Evolutionary conservation across 108 stramenopile genomes (phyloP), one percentile per base, ranked within the genome.

Genomic region (Cyclotella sp.): DNA sequence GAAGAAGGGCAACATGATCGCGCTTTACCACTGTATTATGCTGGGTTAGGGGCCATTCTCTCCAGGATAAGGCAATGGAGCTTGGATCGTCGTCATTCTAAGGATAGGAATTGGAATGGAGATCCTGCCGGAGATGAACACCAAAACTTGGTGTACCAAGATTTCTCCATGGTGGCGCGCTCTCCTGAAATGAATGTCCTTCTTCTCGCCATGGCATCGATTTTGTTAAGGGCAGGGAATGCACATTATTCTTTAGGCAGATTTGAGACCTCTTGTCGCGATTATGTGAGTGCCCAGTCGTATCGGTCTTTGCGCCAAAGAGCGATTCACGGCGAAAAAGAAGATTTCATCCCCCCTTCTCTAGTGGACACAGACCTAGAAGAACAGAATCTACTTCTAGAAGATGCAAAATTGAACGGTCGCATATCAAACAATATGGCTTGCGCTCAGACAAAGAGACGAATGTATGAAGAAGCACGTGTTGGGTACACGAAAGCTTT

Each of bases 391-490:
- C 42, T 76, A 22, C 44, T 51, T 7, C 16, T 82, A 3, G 81
- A 82, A 62, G 74, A 82, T 67, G 70, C 65, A 16, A 76, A 76
- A 63, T 72, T 82, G 41, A 65, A 72, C 68, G 82, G 82, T 53
- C 75, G 75, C 0, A 72, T 82, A 44, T 76, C 65, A 34, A 82
- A 82, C 49, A 82, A 82, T 42, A 54, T 82, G 68, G 82, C 82
- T 3, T 76, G 73, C 8, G 75, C 82, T 2, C 47, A 76, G 52
- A 71, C 75, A 18, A 82, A 82, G 34, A 75, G 75, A 16, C 51
- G 67, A 62, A 39, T 76, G 66, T 76, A 76, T 63, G 75, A 82
- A 13, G 82, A 82, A 34, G 71, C 82, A 47, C 70, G 82, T 14
- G 40, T 43, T 6, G 82, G 72, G 53, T 82, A 82, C 26, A 82